phyloP scores from a whole-genome alignment of 345 rosid species.

The Eucalyptus cloeziana region DNA sequence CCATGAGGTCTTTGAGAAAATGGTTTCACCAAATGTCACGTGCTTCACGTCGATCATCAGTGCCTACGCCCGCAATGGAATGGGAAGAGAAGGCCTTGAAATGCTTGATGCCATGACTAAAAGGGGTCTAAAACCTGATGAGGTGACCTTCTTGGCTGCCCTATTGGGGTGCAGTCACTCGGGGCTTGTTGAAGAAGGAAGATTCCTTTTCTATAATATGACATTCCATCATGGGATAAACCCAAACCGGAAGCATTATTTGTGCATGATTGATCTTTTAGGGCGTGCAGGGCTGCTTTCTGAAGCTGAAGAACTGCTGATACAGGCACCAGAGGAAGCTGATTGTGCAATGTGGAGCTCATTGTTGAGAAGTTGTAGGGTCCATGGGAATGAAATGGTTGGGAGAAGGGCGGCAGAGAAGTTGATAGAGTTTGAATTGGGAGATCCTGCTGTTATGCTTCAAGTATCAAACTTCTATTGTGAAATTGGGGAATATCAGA shows the following conservation, averaged over 20 bases:
- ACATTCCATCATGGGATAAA: slow-evolving; percentile 27
- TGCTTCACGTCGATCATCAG: slow-evolving; percentile 62
- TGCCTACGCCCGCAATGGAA: slow-evolving; percentile 50
- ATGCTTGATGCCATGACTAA: slow-evolving; percentile 43
- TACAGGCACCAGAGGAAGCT: slow-evolving; percentile 25
- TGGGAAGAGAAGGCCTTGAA: slow-evolving; percentile 53
- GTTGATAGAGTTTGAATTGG: slow-evolving; percentile 45
- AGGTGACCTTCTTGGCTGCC: slow-evolving; percentile 57
- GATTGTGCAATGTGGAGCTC: slow-evolving; percentile 72
- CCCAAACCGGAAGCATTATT: slow-evolving; percentile 49
- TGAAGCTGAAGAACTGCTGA: slow-evolving; percentile 56
- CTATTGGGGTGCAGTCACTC: slow-evolving; percentile 66
- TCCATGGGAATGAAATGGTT: slow-evolving; percentile 38
- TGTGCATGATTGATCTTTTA: slow-evolving; percentile 71
- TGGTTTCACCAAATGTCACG: slow-evolving; percentile 45
- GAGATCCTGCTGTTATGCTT: slow-evolving; percentile 35
- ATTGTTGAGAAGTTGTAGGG: slow-evolving; percentile 58
- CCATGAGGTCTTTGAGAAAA: slow-evolving; percentile 25
- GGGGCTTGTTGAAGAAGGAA: slow-evolving; percentile 70
- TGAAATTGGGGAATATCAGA: slow-evolving; percentile 51
- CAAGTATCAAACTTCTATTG: slow-evolving; percentile 67
- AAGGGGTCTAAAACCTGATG: slow-evolving; percentile 48
- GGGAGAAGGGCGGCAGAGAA: slow-evolving; percentile 59
- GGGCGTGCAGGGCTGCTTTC: slow-evolving; percentile 66
- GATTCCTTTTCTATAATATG: slow-evolving; percentile 12